A percentile compares a stretch with the other conserved stretches of the same genome.
phyloP scores from a whole-genome alignment of 2,329 filamentous ascomycete genomes.

The Phaeomoniella chlamydospora region DNA sequence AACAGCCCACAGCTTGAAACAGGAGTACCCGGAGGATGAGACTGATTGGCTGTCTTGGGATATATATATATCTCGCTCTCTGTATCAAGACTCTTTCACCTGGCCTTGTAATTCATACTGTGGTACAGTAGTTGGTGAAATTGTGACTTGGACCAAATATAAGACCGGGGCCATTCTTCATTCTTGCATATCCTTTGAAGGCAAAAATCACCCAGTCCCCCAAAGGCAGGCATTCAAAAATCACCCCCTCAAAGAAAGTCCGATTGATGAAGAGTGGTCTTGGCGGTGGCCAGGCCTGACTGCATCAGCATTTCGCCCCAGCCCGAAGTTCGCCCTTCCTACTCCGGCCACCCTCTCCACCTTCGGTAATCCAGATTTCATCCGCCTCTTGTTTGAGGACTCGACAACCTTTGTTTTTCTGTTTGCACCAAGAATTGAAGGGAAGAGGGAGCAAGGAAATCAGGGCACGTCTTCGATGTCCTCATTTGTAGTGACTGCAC shows the following conservation, averaged over 20 bases:
- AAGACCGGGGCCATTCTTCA: background rate
- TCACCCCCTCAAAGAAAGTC: no score
- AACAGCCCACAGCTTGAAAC: no score
- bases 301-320: background rate
- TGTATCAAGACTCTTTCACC: no score
- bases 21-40: no score
- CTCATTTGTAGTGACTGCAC: background rate
- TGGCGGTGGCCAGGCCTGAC: background rate
- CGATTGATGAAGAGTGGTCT: background rate
- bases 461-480: background rate
- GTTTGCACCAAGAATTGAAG: background rate
- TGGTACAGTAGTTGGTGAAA: background rate
- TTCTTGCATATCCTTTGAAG: background rate
- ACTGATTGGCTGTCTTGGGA: no score
- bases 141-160: background rate
- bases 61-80: no score
- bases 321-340: conserved; percentile 2
- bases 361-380: conserved; percentile 4
- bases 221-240: no score
- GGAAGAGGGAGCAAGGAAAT: background rate
- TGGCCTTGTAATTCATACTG: background rate
- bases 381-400: background rate
- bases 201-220: no score
- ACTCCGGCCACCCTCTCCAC: conserved; percentile 8
- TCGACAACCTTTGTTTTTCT: background rate